Evolutionary conservation across 805 yeast genomes (phyloP).

Genomic region (Teunomyces aglyptinius): DNA sequence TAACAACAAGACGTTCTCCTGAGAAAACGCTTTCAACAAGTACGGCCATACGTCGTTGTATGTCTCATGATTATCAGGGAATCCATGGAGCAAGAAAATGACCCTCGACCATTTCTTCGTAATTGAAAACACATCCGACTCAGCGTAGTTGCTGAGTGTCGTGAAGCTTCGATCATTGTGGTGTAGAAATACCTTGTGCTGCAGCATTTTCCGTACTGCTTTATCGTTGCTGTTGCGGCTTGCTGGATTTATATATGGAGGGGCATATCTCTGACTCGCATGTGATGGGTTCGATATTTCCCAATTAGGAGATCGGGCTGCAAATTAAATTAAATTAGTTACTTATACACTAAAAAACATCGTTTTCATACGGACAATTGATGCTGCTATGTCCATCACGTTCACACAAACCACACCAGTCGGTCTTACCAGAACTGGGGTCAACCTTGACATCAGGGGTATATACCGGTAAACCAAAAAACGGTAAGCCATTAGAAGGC

Average conservation of each 20-base stretch:
- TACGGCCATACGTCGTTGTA: conserved; percentile 23
- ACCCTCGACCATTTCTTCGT: conserved; percentile 9
- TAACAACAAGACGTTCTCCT: conserved; percentile 20
- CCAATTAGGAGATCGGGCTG: background rate
- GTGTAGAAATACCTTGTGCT: conserved; percentile 4
- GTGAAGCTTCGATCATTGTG: conserved; percentile 20
- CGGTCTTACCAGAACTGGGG: conserved; percentile 68
- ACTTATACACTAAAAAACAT: conserved; percentile 36
- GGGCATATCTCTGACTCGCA: background rate
- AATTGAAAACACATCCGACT: conserved; percentile 13
- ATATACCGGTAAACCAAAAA: conserved; percentile 41
- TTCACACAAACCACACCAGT: conserved; percentile 95
- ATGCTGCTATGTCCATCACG: conserved; percentile 82
- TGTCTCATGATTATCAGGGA: conserved; percentile 37
- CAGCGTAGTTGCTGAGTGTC: conserved; percentile 17
- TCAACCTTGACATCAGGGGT: conserved; percentile 51
- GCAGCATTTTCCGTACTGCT: too few relatives aligned
- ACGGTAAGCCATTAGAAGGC: background rate
- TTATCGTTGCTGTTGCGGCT: too few relatives aligned
- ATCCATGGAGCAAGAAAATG: conserved; percentile 15
- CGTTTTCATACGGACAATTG: conserved; percentile 83
- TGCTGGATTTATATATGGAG: background rate
- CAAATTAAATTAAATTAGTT: background rate
- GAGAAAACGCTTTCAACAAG: conserved; percentile 16
- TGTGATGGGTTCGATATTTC: background rate